Evolutionary conservation across 179 eudicot genomes (phyloP).

Genomic region (Silene noctiflora): DNA sequence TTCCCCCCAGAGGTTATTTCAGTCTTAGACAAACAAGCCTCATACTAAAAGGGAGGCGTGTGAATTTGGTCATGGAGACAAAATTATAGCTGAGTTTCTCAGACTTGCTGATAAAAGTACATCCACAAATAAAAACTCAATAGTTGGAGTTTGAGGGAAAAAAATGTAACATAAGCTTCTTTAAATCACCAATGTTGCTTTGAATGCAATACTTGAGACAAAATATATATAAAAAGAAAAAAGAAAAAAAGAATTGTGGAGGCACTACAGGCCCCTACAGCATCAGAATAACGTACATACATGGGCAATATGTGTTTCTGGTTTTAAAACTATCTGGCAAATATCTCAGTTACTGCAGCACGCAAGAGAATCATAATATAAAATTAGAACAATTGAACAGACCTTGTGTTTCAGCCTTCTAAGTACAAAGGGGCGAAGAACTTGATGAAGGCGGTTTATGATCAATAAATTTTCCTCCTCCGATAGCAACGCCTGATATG

Average conservation of each 20-base stretch:
- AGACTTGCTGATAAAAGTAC: neutral
- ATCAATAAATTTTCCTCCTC: conserved; percentile 98
- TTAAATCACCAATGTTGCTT: neutral
- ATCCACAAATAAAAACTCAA: neutral
- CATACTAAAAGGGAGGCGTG: neutral
- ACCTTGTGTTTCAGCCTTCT: conserved; percentile 99
- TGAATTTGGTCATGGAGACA: neutral
- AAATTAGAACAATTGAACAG: neutral
- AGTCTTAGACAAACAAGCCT: neutral
- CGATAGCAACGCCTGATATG: conserved; percentile 67
- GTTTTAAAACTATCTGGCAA: neutral
- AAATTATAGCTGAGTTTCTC: neutral
- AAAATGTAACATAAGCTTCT: neutral
- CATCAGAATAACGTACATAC: neutral
- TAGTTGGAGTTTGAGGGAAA: neutral
- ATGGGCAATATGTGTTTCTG: too few relatives aligned
- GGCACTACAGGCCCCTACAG: neutral
- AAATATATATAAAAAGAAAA: too few relatives aligned
- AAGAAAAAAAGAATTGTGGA: neutral
- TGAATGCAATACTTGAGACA: neutral
- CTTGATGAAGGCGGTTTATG: conserved; percentile 99
- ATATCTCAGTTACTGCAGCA: neutral
- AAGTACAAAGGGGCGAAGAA: conserved; percentile 95
- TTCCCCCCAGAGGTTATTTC: neutral
- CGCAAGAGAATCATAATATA: neutral